phyloP scores from a whole-genome alignment of 805 yeast genomes.

The Debaryomyces prosopidis region DNA sequence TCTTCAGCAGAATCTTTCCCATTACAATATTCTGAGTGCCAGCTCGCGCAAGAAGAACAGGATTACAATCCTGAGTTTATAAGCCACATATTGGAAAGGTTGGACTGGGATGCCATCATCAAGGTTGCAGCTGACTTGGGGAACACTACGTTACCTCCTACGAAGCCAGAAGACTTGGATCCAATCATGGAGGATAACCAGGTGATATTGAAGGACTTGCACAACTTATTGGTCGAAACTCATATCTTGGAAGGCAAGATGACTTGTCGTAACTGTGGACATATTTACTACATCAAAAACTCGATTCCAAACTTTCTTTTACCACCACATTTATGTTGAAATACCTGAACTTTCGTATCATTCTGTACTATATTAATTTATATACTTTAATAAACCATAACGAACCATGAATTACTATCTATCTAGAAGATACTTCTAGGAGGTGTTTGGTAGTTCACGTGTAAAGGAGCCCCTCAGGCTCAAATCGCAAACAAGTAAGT shows the following conservation, averaged over 20 bases:
- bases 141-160: slow-evolving; percentile 57
- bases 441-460: neutral
- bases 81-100: slow-evolving; percentile 69
- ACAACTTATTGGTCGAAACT: slow-evolving; percentile 77
- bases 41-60: slow-evolving; percentile 71
- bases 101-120: slow-evolving; percentile 86
- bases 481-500: neutral
- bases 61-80: slow-evolving; percentile 85
- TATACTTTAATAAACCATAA: no score
- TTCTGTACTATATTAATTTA: slow-evolving; percentile 2
- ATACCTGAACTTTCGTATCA: neutral
- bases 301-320: slow-evolving; percentile 90
- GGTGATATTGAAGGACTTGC: slow-evolving; percentile 70
- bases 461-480: neutral
- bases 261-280: slow-evolving; percentile 85
- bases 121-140: slow-evolving; percentile 71
- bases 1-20: slow-evolving; percentile 79
- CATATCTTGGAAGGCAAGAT: slow-evolving; percentile 85
- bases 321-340: slow-evolving; percentile 84
- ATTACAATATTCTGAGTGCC: slow-evolving; percentile 63
- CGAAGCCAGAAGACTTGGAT: slow-evolving; percentile 60
- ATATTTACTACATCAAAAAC: slow-evolving; percentile 85
- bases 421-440: no score
- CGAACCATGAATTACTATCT: no score
- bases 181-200: slow-evolving; percentile 53